Conservation (phyloP, 345 rosid genomes). For the Eucalyptus polybractea region DNA sequence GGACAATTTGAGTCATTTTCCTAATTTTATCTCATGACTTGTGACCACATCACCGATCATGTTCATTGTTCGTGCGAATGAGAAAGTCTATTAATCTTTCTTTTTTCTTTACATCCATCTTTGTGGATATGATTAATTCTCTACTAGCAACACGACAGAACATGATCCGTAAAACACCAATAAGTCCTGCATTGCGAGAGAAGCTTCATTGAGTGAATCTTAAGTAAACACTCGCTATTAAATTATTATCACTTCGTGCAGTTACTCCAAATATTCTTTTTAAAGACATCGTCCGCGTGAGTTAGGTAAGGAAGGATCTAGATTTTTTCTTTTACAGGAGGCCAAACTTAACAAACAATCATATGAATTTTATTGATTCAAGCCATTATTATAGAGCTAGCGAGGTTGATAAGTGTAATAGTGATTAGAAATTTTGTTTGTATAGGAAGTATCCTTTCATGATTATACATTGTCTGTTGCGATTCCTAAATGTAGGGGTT, state of each 20-base stretch:
- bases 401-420: neutral
- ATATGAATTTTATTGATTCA: neutral
- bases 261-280: neutral
- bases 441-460: neutral
- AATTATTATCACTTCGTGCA: neutral
- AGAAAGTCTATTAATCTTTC: neutral
- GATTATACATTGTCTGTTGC: neutral
- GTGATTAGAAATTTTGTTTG: neutral
- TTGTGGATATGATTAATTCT: neutral
- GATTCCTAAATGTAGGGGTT: neutral
- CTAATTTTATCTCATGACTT: neutral
- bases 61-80: neutral
- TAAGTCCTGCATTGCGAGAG: neutral
- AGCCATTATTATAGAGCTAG: neutral
- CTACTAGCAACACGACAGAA: neutral
- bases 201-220: neutral
- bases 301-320: neutral
- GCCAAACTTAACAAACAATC: neutral
- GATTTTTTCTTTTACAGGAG: neutral
- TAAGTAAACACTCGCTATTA: neutral
- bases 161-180: neutral
- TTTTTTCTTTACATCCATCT: neutral
- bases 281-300: fast-evolving
- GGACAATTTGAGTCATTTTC: too few species aligned
- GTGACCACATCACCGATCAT: neutral